Base-by-base conservation (phyloP, 2,329 filamentous ascomycete genomes). In the Alternaria brassicae region DNA sequence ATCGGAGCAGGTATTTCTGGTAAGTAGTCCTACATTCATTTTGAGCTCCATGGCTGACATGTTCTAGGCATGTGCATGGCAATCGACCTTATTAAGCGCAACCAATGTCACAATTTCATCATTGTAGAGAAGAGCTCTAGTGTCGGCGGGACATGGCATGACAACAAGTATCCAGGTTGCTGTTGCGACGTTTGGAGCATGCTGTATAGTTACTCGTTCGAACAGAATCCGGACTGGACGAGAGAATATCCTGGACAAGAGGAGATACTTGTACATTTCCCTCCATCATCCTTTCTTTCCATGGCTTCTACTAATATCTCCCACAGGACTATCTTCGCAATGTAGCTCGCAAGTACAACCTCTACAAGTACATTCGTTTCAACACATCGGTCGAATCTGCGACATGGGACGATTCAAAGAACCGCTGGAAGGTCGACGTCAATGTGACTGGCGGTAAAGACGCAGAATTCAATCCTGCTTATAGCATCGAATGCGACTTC, bases 191-290 rank as follows among this genome's bases (percentile, higher is more conserved):
- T 86, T 9, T 83, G 80, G 80, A 83, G 80, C 32, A 76, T 81
- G 47, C 75, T 88, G 3, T 88, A 88, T 75, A 85, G 81, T 41
- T 88, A 83, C 72, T 87, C 84, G 6, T 89, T 88, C 65, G 85
- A 84, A 34, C 85, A 86, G 51, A 88, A 87, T 52, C 77, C 84
- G 3, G 78, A 83, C 62, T 87, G 86, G 86, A 82, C 83, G 1
- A 76, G 84, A 17, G 81, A 86, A 53, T 88, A 86, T 65, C 83
- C 86, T 0, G 83, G 84, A 0, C 86, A 88, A 65, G 84, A 87
- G 68, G 86, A 88, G 68, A 86, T 88, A 19, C 77, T 85, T 32
- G 79, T 83, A 66, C 61, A 70, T 53, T n/a, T 9, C 13, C 47
- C 6, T 4, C 12, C 6, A 34, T 23, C n/a, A n/a, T 21, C n/a